Percentiles rank a stretch among this genome's conserved stretches.
Evolutionary conservation across 108 stramenopile species (phyloP).

Genomic region (Pseudonitzschia multistriata): DNA sequence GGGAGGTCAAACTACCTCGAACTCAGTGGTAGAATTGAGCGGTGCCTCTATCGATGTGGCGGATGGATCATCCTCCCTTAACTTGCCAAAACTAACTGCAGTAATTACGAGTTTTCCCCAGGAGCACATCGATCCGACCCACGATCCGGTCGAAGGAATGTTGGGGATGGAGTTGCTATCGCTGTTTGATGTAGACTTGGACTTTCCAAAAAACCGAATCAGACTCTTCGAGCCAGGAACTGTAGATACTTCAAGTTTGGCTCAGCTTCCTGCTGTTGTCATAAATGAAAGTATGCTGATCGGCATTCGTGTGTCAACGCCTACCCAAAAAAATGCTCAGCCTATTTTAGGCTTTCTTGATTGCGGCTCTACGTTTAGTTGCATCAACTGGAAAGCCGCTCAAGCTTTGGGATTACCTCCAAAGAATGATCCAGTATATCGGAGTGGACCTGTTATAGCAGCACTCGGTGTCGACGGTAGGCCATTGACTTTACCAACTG

Average conservation of each 20-base stretch:
- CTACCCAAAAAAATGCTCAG: slow-evolving; percentile 30
- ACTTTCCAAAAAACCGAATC: slow-evolving; percentile 60
- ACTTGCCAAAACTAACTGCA: slow-evolving; percentile 58
- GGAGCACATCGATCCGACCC: slow-evolving; percentile 75
- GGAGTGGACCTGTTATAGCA: slow-evolving; percentile 43
- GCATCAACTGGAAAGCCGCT: slow-evolving; percentile 71
- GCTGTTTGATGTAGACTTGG: slow-evolving; percentile 78
- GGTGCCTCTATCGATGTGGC: slow-evolving; percentile 59
- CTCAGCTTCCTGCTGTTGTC: slow-evolving; percentile 58
- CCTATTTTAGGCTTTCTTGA: slow-evolving; percentile 72
- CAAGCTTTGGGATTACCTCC: slow-evolving; percentile 54
- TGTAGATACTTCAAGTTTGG: slow-evolving; percentile 41
- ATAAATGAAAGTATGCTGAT: slow-evolving; percentile 73
- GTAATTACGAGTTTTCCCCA: slow-evolving; percentile 77
- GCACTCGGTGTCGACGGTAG: slow-evolving; percentile 74
- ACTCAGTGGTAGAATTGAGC: slow-evolving; percentile 46
- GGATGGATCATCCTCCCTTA: slow-evolving; percentile 23
- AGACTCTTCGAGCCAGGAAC: slow-evolving; percentile 66
- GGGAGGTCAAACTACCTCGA: slow-evolving; percentile 35
- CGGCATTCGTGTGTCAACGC: slow-evolving; percentile 49
- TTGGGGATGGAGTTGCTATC: slow-evolving; percentile 72
- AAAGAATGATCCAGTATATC: slow-evolving; percentile 45
- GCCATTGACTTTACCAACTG: slow-evolving; percentile 51
- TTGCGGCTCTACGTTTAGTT: slow-evolving; percentile 70
- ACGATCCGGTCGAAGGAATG: slow-evolving; percentile 84